A percentile compares a stretch with the other conserved stretches of the same genome.
Evolutionary conservation across 192 early-diverging fungal species (phyloP).

Genomic region (Obelidium mucronatum): DNA sequence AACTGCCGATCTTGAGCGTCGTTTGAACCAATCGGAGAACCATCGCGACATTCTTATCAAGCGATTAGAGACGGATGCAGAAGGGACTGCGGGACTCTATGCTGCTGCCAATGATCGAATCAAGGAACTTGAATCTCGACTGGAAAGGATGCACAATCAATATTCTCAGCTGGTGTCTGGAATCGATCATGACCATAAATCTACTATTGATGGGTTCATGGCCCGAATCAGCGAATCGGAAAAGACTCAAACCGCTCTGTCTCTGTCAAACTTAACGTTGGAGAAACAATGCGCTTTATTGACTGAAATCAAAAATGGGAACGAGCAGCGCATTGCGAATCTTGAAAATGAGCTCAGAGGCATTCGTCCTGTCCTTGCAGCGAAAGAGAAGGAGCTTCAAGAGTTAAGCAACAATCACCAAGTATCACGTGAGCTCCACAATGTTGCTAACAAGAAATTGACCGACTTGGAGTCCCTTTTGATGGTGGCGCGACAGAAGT

Average conservation of each 20-base stretch:
- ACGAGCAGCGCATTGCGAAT: neutral
- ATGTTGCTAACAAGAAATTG: neutral
- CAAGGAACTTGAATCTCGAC: constrained; percentile 8
- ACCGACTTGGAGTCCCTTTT: neutral
- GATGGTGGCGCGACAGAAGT: neutral
- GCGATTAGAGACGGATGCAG: constrained; percentile 7
- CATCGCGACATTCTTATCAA: constrained; percentile 18
- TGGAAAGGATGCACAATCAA: neutral
- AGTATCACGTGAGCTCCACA: neutral
- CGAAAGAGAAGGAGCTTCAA: neutral
- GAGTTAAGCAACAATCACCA: neutral
- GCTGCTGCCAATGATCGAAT: constrained; percentile 1
- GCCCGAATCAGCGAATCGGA: constrained; percentile 20
- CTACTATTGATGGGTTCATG: neutral
- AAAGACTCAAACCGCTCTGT: neutral
- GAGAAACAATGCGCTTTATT: neutral
- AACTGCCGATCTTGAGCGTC: constrained; percentile 2
- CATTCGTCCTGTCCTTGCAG: neutral
- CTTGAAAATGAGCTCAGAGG: neutral
- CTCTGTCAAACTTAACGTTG: neutral
- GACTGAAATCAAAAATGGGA: neutral
- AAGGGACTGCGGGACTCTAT: neutral
- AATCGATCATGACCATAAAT: constrained; percentile 16
- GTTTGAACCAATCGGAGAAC: constrained; percentile 6
- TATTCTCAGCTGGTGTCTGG: neutral